Evolutionary conservation across 345 rosid species (phyloP), one percentile per base, ranked within the genome.

Genomic region (Populus alba): DNA sequence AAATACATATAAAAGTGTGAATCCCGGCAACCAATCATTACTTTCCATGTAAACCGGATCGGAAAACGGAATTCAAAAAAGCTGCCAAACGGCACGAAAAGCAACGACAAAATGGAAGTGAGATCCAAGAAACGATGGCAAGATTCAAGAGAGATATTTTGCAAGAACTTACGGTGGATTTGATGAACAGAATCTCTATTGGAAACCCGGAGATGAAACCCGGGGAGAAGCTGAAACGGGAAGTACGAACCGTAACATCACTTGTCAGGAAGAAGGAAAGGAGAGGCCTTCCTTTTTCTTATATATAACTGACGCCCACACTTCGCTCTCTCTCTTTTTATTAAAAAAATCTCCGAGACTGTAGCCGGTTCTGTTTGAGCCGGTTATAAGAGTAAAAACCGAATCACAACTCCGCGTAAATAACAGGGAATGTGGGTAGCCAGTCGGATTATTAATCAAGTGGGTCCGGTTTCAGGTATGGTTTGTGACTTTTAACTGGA

Each of bases 41-140:
- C 82, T 70, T 37, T 37, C 72, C 81, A 75, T 17, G 63, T 43
- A 82, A 79, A 82, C 61, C 79, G 87, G 85, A 87, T 85, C 86
- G 33, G 29, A 16, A 68, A 79, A 78, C 43, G 73, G 23, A 68
- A 68, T 33, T 4, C 22, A n/a, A 10, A 25, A 68, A 33, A 29
- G 15, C 51, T 3, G 6, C 3, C 3, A 49, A 38, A 6, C 23
- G 55, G 70, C 66, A 66, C 66, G 7, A 1, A 35, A 63, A 78
- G 17, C 69, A n/a, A 70, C 27, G 57, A 8, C 4, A 31, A 69
- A 23, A 68, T 7, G 27, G n/a, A 51, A 66, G 37, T 33, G 47
- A 75, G 66, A 69, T 80, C 74, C 74, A 41, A 73, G 74, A 66
- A 55, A 73, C 1, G 38, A 41, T 43, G 29, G 8, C 12, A 3